Base-by-base conservation (phyloP, 352 stramenopile genomes). In the Pythium pyrilobum region DNA sequence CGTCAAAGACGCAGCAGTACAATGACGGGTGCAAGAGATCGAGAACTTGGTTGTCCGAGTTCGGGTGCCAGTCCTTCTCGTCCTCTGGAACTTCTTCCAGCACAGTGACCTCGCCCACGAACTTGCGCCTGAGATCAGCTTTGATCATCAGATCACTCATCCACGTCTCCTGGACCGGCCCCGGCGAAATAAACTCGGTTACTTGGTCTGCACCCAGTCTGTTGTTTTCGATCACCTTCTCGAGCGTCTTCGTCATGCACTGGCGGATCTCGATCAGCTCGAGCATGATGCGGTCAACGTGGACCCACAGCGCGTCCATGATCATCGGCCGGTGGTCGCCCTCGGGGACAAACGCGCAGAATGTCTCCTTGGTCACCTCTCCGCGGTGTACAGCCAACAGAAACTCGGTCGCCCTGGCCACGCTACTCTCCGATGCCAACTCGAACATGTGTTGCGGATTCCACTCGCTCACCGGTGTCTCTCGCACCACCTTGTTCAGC, bases 1-100 rank as follows among this genome's bases (percentile, higher is more conserved):
- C 28, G 25, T 71, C 67, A 24, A 67, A 64, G 3, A 89, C 69
- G 28, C 67, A 81, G 44, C 77, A 89, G 49, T 73, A 84, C 11
- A 89, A 45, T 31, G 77, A 88, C 27, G 75, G 75, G 50, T 83
- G 77, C 18, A 86, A 59, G 7, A 89, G 64, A 44, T 85, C 64
- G 20, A 85, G 64, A 32, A 87, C 70, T 37, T 85, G 69, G 0
- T 74, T 38, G 33, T 75, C 55, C 9, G 71, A 75, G 15, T 69
- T 52, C 1, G 74, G 72, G 23, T 89, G 76, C 71, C 74, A 87
- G 42, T 85, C 72, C 44, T 78, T 85, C 28, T 67, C 27, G 1
- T 70, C 48, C 0, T 77, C 71, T 1, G 66, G 52, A 2, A 77
- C 62, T 25, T 74, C 59, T 34, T 82, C 73, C 9, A 83, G 39